Evolutionary conservation across 2,329 filamentous ascomycete species (phyloP).

Genomic region (Amylocarpus encephaloides): DNA sequence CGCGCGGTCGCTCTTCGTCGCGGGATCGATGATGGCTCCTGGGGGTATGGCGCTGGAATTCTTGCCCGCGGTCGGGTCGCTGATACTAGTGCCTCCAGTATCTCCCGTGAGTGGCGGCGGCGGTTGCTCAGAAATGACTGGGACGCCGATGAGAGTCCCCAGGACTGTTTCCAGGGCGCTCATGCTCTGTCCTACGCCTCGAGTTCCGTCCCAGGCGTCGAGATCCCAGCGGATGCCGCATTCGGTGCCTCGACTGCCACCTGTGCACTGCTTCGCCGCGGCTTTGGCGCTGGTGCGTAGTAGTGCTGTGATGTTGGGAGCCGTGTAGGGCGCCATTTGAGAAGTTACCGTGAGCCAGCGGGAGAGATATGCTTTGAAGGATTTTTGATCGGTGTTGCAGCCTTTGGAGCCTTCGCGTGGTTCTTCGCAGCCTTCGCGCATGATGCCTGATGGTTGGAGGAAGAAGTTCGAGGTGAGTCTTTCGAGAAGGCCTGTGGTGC

Average conservation of each 20-base stretch:
- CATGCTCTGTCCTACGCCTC: slow-evolving; percentile 66
- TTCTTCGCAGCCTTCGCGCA: slow-evolving; percentile 59
- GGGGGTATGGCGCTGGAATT: slow-evolving; percentile 7
- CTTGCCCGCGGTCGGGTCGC: slow-evolving; percentile 27
- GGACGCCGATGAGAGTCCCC: slow-evolving; percentile 44
- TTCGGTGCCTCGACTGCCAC: slow-evolving; percentile 49
- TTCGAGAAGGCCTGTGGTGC: slow-evolving; percentile 49
- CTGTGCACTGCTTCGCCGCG: slow-evolving; percentile 51
- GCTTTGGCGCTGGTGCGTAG: slow-evolving; percentile 50
- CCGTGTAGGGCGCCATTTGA: slow-evolving; percentile 58
- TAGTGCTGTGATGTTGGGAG: slow-evolving; percentile 45
- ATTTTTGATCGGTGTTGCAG: slow-evolving; percentile 58
- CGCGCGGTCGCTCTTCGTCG: slow-evolving; percentile 51
- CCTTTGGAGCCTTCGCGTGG: slow-evolving; percentile 38
- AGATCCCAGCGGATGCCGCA: slow-evolving; percentile 56
- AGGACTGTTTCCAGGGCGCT: slow-evolving; percentile 59
- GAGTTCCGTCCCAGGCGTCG: slow-evolving; percentile 50
- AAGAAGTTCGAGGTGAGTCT: slow-evolving; percentile 49
- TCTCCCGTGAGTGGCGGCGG: slow-evolving; percentile 38
- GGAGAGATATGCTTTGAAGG: slow-evolving; percentile 57
- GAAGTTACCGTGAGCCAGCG: slow-evolving; percentile 57
- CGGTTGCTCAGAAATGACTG: slow-evolving; percentile 26
- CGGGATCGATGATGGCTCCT: slow-evolving; percentile 1
- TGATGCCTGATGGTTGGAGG: slow-evolving; percentile 41
- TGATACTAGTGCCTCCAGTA: slow-evolving; percentile 52